Base-by-base conservation (phyloP, 345 rosid species). In the Sapria himalayana region DNA sequence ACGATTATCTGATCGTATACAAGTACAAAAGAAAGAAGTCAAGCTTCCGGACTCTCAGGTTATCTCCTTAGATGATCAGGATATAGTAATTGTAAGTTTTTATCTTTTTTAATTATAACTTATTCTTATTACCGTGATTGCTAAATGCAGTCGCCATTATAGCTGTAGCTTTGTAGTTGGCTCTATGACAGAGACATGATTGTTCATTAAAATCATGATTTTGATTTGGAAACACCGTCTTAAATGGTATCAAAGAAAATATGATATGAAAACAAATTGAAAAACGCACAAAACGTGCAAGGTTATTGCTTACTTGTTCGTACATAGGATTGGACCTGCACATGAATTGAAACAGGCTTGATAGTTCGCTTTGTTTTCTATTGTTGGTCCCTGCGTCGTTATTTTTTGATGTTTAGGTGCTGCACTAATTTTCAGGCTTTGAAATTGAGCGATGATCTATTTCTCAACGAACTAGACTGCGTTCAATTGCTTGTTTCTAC, bases 11-110 rank as follows among this genome's bases (percentile, higher is more conserved):
- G 85, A 81, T 52, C 73, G 94, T 39, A 60, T 76, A 19, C 92
- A 86, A 62, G 74, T 86, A 16, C 92, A 72, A 65, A 67, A 74
- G 5, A 63, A 51, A 50, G 89, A 86, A 66, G 78, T 86, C 25
- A 70, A 92, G 65, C 74, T 86, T 39, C 94, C 89, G 3, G 89
- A 81, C 68, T 78, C 94, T 15, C 43, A 72, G 6, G 80, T 89
- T 0, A 72, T 78, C 51, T 63, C 85, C 1, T 64, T 86, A 25
- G 94, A 86, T 25, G 94, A 86, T 39, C 94, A 78, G 58, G 97
- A 86, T 48, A 74, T 74, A 14, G 71, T 70, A 36, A 76, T 78
- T 66, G 97, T 86, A 55, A 73, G 92, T 44, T 63, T 48, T 15
- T 31, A 19, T 32, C 25, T 20, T 32, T 35, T 29, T 16, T 37